phyloP scores from a whole-genome alignment of 495 filamentous ascomycete genomes.

The Aspergillus sparsus region DNA sequence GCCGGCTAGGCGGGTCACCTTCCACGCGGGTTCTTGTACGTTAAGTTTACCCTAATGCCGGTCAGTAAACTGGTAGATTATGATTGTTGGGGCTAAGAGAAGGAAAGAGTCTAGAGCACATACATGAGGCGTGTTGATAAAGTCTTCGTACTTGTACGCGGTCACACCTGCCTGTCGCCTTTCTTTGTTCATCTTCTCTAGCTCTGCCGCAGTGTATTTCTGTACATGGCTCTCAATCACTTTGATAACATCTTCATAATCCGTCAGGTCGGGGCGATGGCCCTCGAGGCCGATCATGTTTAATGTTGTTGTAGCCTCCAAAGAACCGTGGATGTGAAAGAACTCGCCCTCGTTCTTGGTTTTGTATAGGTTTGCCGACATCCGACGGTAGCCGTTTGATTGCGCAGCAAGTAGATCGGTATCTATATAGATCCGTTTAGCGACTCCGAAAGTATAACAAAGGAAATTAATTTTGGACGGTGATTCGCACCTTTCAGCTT shows the following conservation, averaged over 20 bases:
- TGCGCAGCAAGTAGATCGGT: slow-evolving; percentile 71
- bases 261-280: slow-evolving; percentile 60
- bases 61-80: slow-evolving; percentile 20
- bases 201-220: slow-evolving; percentile 60
- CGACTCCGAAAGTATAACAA: not conserved
- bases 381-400: slow-evolving; percentile 69
- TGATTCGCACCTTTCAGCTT: slow-evolving; percentile 58
- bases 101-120: slow-evolving; percentile 22
- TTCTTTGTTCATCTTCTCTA: slow-evolving; percentile 64
- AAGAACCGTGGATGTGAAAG: slow-evolving; percentile 78
- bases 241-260: slow-evolving; percentile 65
- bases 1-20: slow-evolving; percentile 48
- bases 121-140: slow-evolving; percentile 62
- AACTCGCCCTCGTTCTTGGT: slow-evolving; percentile 65
- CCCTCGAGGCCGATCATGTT: slow-evolving; percentile 71
- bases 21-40: slow-evolving; percentile 54
- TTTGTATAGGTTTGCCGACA: slow-evolving; percentile 74
- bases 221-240: slow-evolving; percentile 66
- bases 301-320: slow-evolving; percentile 68
- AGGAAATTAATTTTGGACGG: slow-evolving; percentile 3
- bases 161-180: slow-evolving; percentile 66
- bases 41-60: slow-evolving; percentile 47
- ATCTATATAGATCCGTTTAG: slow-evolving; percentile 46
- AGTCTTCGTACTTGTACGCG: slow-evolving; percentile 65
- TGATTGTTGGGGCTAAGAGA: not conserved